phyloP scores from a whole-genome alignment of 192 early-diverging fungal species.

The Coemansia sp. region DNA sequence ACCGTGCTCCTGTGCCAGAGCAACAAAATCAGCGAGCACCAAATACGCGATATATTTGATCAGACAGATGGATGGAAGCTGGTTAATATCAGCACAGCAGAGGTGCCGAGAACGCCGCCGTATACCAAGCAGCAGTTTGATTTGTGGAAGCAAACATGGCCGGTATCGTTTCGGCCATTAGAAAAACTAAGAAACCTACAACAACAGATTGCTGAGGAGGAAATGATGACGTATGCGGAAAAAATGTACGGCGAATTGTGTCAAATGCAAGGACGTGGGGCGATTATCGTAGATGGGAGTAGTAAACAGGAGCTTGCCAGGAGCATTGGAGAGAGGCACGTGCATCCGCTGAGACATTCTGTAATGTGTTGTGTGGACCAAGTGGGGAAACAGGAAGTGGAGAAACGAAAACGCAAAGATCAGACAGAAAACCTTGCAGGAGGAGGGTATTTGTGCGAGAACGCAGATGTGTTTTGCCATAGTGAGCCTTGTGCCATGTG shows the following conservation, averaged over 20 bases:
- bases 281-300: not conserved
- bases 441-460: slow-evolving; percentile 76
- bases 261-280: slow-evolving; percentile 42
- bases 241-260: not conserved
- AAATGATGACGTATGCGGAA: slow-evolving; percentile 22
- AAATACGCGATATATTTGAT: slow-evolving; percentile 7
- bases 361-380: slow-evolving; percentile 75
- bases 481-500: slow-evolving; percentile 94
- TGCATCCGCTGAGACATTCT: slow-evolving; percentile 77
- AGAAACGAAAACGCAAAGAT: slow-evolving; percentile 8
- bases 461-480: slow-evolving; percentile 77
- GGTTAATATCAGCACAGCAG: slow-evolving; percentile 5
- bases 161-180: slow-evolving; percentile 69
- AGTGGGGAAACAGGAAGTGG: slow-evolving; percentile 64
- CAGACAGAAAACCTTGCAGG: not conserved
- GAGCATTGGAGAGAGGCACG: slow-evolving; percentile 37
- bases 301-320: slow-evolving; percentile 44
- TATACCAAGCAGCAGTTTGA: slow-evolving; percentile 72
- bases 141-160: slow-evolving; percentile 80
- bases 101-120: slow-evolving; percentile 65
- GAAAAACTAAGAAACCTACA: slow-evolving; percentile 9
- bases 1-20: slow-evolving; percentile 41
- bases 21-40: slow-evolving; percentile 8
- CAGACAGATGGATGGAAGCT: slow-evolving; percentile 22
- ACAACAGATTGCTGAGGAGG: slow-evolving; percentile 9